Percentiles rank a stretch among this genome's conserved stretches.
These are phyloP conservation scores for Gardenia jasminoides DNA, from an alignment of 257 asterid genomes.

Conservation along the genomic window DNA sequence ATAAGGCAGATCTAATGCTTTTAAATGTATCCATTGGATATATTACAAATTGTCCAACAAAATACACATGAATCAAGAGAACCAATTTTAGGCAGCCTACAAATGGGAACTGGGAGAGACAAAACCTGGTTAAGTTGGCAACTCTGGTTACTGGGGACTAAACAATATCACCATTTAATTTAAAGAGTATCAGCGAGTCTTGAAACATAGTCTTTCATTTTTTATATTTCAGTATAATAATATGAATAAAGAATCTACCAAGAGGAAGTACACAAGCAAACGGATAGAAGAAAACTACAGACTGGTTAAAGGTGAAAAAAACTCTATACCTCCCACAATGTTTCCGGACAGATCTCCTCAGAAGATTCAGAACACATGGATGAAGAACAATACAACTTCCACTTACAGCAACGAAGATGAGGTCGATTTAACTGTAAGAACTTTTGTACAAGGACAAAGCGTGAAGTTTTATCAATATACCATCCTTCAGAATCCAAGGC, in stretches of 20 bases:
- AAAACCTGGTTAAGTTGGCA: not conserved
- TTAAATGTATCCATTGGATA: not conserved
- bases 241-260: not conserved
- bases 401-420: conserved; percentile 35
- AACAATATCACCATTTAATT: not conserved
- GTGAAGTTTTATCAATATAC: conserved; percentile 35
- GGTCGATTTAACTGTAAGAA: conserved; percentile 30
- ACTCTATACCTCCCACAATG: conserved; percentile 83
- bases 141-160: not conserved
- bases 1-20: conserved; percentile 1
- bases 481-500: conserved; percentile 42
- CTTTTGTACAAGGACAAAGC: conserved; percentile 25
- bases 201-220: not conserved
- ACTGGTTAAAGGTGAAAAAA: not conserved
- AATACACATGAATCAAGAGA: not conserved
- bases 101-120: not conserved
- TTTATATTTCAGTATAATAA: not conserved
- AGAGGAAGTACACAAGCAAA: not conserved
- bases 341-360: conserved; percentile 60
- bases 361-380: conserved; percentile 39
- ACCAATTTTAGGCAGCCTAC: not conserved
- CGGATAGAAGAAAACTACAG: not conserved
- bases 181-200: not conserved
- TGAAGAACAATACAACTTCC: conserved; percentile 55
- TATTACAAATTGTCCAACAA: not conserved